Conservation (phyloP, 1,284 basidiomycete genomes). For the Leccinum fuscescens region DNA sequence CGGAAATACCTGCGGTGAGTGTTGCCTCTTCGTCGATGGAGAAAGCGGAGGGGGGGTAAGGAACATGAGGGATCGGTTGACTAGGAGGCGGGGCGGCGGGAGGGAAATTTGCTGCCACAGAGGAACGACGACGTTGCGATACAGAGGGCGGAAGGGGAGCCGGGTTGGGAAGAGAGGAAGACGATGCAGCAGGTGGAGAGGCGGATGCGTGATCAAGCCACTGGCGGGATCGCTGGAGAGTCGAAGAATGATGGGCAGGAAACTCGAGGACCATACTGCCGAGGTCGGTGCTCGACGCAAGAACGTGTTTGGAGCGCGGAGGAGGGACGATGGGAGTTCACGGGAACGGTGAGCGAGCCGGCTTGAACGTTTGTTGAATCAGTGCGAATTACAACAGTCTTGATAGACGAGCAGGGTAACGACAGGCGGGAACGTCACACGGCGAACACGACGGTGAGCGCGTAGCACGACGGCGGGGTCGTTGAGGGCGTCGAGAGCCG, state of each 20-base stretch:
- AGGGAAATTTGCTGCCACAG: slow-evolving; percentile 58
- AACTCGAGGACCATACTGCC: slow-evolving; percentile 53
- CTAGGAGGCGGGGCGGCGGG: slow-evolving; percentile 72
- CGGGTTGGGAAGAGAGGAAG: slow-evolving; percentile 37
- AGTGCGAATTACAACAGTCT: slow-evolving; percentile 19
- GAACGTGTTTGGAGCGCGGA: background rate
- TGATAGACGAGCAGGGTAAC: background rate
- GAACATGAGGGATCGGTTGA: slow-evolving; percentile 67
- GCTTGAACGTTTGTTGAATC: slow-evolving; percentile 12
- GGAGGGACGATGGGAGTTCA: background rate
- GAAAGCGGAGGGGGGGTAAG: slow-evolving; percentile 28
- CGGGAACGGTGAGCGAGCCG: slow-evolving; percentile 11
- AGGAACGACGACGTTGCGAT: slow-evolving; percentile 63
- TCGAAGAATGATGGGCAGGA: slow-evolving; percentile 44
- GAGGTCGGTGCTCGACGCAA: background rate
- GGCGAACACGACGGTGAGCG: slow-evolving; percentile 11
- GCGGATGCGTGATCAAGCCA: slow-evolving; percentile 44
- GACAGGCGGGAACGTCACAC: slow-evolving; percentile 11
- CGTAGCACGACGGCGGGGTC: slow-evolving; percentile 12
- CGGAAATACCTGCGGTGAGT: slow-evolving; percentile 9
- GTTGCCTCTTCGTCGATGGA: slow-evolving; percentile 24
- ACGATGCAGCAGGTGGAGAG: slow-evolving; percentile 32
- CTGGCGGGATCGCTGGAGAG: slow-evolving; percentile 42
- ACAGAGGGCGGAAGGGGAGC: slow-evolving; percentile 34
- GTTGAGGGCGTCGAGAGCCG: slow-evolving; percentile 8